Percentiles rank a stretch among this genome's conserved stretches.
Evolutionary conservation across 805 yeast species (phyloP).

Genomic region (Jamesozyma piceae): DNA sequence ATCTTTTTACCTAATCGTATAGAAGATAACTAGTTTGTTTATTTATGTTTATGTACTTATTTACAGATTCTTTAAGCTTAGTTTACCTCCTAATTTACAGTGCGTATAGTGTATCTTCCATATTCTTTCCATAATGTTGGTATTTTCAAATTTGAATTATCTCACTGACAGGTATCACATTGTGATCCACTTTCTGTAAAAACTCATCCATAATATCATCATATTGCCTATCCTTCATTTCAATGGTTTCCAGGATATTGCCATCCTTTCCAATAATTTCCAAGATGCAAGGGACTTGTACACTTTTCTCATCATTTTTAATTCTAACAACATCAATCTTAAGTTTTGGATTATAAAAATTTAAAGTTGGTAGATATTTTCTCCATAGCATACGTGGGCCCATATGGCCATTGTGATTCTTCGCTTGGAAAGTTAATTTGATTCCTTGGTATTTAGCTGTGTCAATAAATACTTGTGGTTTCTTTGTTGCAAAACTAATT

Average conservation of each 20-base stretch:
- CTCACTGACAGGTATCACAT: constrained; percentile 38
- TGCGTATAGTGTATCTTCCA: too few species aligned
- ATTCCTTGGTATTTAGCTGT: constrained; percentile 27
- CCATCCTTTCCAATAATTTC: constrained; percentile 18
- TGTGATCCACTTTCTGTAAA: constrained; percentile 43
- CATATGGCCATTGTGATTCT: constrained; percentile 44
- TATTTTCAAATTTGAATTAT: constrained; percentile 21
- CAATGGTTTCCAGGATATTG: constrained; percentile 31
- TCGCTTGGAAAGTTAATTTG: constrained; percentile 45
- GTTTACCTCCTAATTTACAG: too few species aligned
- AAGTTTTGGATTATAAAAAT: constrained; percentile 71
- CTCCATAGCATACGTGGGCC: constrained; percentile 75
- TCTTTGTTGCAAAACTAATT: constrained; percentile 21
- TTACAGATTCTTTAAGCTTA: too few species aligned
- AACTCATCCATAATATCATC: constrained; percentile 50
- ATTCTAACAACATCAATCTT: constrained; percentile 54
- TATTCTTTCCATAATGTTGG: too few species aligned
- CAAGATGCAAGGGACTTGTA: constrained; percentile 23
- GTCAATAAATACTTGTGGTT: constrained; percentile 24
- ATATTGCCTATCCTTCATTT: constrained; percentile 43
- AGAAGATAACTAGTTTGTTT: too few species aligned
- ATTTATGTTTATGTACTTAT: too few species aligned
- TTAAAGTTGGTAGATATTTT: constrained; percentile 60
- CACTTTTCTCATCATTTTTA: constrained; percentile 23
- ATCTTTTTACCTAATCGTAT: too few species aligned